Percentiles rank a stretch among this genome's conserved stretches.
phyloP scores from a whole-genome alignment of 2,329 filamentous ascomycete species.

The Fusarium tricinctum region DNA sequence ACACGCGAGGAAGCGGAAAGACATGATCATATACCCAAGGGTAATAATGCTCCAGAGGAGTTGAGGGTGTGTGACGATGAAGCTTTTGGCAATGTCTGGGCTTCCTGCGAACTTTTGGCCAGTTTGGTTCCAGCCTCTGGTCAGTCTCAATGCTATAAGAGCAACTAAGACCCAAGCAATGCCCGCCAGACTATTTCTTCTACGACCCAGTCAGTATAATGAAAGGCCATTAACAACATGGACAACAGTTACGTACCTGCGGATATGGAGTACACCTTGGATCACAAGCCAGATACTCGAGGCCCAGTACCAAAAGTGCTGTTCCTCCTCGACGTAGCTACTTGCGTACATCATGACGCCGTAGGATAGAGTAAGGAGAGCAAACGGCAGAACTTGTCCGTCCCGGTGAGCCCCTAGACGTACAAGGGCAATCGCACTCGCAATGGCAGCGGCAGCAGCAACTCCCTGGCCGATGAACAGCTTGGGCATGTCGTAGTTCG shows the following conservation, averaged over 20 bases:
- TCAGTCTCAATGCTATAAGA: conserved; percentile 74
- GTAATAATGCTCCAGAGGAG: conserved; percentile 82
- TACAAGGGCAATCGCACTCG: conserved; percentile 25
- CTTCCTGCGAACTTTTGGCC: conserved; percentile 96
- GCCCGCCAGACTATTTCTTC: conserved; percentile 48
- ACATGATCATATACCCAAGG: conserved; percentile 75
- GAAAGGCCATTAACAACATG: no score
- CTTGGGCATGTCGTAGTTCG: conserved; percentile 84
- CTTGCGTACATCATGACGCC: conserved; percentile 96
- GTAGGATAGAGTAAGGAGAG: conserved; percentile 72
- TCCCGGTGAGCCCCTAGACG: conserved; percentile 25
- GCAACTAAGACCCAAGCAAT: conserved; percentile 59
- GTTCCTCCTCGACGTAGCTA: conserved; percentile 98
- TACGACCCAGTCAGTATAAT: conserved; percentile 35
- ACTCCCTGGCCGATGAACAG: conserved; percentile 65
- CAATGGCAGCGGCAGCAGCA: conserved; percentile 53
- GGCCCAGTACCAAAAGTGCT: conserved; percentile 98
- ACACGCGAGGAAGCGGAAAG: conserved; percentile 59
- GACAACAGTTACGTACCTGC: conserved; percentile 52
- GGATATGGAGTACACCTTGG: conserved; percentile 64
- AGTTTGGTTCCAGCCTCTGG: conserved; percentile 93
- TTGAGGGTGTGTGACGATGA: conserved; percentile 73
- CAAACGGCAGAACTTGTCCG: conserved; percentile 58
- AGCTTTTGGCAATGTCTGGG: conserved; percentile 83
- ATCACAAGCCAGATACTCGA: conserved; percentile 77